phyloP scores from a whole-genome alignment of 805 yeast genomes.

The Candida pseudofarinosa region DNA sequence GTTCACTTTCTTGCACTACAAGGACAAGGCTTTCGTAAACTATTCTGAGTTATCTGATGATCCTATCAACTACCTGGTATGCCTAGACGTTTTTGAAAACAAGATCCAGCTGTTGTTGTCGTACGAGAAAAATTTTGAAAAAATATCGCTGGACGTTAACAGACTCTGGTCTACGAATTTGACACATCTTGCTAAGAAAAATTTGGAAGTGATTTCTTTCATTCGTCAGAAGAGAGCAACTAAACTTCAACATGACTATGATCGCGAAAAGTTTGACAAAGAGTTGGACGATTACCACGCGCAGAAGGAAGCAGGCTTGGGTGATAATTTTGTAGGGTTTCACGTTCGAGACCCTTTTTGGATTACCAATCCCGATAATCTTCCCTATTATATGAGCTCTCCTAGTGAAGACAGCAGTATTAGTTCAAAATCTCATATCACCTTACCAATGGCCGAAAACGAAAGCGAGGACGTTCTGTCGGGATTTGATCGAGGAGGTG shows the following conservation, averaged over 20 bases:
- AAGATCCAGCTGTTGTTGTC: constrained; percentile 20
- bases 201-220: constrained; percentile 22
- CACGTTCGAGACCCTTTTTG: constrained; percentile 48
- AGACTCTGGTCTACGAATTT: constrained; percentile 35
- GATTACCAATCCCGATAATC: constrained; percentile 46
- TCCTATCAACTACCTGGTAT: constrained; percentile 10
- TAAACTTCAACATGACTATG: constrained; percentile 2
- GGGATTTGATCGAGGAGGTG: neutral
- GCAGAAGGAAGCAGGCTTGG: constrained; percentile 1
- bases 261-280: constrained; percentile 1
- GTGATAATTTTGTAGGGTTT: constrained; percentile 24
- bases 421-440: neutral
- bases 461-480: neutral
- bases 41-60: constrained; percentile 2
- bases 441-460: neutral
- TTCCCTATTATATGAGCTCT: constrained; percentile 32
- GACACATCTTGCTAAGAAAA: constrained; percentile 26
- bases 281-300: constrained; percentile 1
- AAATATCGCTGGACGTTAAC: constrained; percentile 12
- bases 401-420: constrained; percentile 21
- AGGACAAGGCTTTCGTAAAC: constrained; percentile 20
- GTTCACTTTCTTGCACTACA: constrained; percentile 45
- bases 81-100: constrained; percentile 19
- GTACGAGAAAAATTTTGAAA: constrained; percentile 20
- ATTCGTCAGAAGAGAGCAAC: constrained; percentile 17